Base-by-base conservation (phyloP, 2,329 filamentous ascomycete species). In the Phaeomoniella chlamydospora region DNA sequence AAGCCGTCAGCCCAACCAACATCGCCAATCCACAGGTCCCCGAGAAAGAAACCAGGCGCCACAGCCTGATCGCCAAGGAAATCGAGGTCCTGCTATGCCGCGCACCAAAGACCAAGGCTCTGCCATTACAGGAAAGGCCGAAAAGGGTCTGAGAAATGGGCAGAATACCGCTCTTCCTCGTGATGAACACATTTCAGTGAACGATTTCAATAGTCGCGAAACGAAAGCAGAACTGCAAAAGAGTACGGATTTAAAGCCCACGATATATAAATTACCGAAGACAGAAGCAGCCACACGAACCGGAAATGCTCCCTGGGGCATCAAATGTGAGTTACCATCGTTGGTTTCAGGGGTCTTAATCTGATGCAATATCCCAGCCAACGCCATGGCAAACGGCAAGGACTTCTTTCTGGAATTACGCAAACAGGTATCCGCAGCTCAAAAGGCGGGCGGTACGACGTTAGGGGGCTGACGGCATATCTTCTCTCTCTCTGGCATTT, bases 401-500 rank as follows among this genome's bases (percentile, higher is more conserved):
- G 63, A 65, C 40, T 66, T 67, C 48, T 65, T 64, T 46, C 49
- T 64, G 34, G 63, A 67, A 41, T 54, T 67, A 18, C 58, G 62
- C 29, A 65, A 64, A 45, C 63, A 67, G 42, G 48, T 66, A 10
- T 51, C 58, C 2, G 45, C 53, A 9, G 45, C 63, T 29, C 60
- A 56, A 29, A 54, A 60, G 39, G 38, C 41, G 2, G 45, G 41
- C 4, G 43, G 44, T 30, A 40, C 41, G 9, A 43, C 40, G 30
- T 41, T 44, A 29, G 47, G 47, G 10, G 47, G 45, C 15, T 49
- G 35, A 48, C 30, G 11, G 11, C 18, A 4, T 14, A 22, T 14
- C 6, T 26, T 26, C 22, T n/a, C 22, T 26, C n/a, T n/a, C n/a
- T 26, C 9, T 26, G 22, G 22, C 22, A 26, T 26, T 26, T 26